These are phyloP conservation scores for Umbilicus rupestris DNA, from an alignment of 164 flowering plant species.

Conservation along the genomic window DNA sequence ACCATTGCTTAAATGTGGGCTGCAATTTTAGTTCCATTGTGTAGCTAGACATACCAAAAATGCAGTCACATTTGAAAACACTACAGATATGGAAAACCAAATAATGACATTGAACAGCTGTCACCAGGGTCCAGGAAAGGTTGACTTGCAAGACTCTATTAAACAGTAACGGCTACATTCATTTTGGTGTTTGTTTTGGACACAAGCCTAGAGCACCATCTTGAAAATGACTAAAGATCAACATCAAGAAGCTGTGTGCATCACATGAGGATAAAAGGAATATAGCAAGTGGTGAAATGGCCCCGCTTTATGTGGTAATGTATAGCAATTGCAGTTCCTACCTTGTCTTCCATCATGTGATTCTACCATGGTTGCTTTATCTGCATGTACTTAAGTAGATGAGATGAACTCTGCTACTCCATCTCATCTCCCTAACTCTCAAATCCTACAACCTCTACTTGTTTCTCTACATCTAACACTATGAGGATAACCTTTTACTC, in stretches of 20 bases:
- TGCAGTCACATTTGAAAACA: not conserved
- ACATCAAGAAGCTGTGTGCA: constrained; percentile 2
- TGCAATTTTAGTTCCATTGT: not conserved
- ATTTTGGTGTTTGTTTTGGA: not conserved
- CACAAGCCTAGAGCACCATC: not conserved
- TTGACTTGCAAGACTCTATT: not conserved
- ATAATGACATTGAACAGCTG: not conserved
- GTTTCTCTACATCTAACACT: not conserved
- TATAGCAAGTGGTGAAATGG: constrained; percentile 2
- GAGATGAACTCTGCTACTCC: not conserved
- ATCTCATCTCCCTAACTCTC: constrained; percentile 1
- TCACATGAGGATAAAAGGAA: constrained; percentile 4
- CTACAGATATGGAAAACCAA: not conserved
- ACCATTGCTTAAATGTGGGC: no score
- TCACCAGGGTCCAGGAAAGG: not conserved
- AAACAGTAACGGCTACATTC: not conserved
- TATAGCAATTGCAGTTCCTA: constrained; percentile 6
- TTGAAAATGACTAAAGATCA: not conserved
- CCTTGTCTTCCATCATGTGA: constrained; percentile 5
- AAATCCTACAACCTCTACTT: not conserved
- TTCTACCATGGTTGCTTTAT: not conserved
- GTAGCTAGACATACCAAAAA: not conserved
- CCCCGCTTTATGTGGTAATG: constrained; percentile 4
- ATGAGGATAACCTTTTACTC: constrained; percentile 3
- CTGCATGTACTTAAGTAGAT: constrained; percentile 7